phyloP scores from a whole-genome alignment of 805 yeast genomes.

The Geotrichum ghanense region DNA sequence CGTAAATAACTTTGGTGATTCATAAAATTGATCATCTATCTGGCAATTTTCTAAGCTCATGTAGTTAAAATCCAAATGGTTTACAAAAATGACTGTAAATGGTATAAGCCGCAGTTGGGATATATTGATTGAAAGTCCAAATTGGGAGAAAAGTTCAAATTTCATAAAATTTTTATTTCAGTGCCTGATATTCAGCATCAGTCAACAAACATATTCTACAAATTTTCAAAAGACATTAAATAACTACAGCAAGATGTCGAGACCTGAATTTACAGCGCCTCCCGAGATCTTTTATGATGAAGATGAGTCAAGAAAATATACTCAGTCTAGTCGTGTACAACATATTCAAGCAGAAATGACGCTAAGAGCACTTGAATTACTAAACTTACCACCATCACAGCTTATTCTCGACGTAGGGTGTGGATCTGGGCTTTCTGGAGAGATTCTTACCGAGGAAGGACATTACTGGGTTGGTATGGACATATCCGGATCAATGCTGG shows the following conservation, averaged over 20 bases:
- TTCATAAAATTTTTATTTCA: background rate
- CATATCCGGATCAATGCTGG: constrained; percentile 91
- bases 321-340: constrained; percentile 91
- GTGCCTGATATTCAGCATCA: background rate
- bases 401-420: constrained; percentile 87
- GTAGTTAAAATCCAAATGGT: too few species aligned
- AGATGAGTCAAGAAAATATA: constrained; percentile 78
- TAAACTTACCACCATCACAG: constrained; percentile 58
- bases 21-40: too few species aligned
- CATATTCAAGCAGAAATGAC: constrained; percentile 98
- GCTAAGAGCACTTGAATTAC: constrained; percentile 75
- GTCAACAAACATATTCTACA: constrained; percentile 2
- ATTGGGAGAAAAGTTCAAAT: too few species aligned
- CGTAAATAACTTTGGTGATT: too few species aligned
- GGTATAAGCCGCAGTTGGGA: constrained; percentile 1
- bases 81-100: background rate
- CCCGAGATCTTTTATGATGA: constrained; percentile 94
- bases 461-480: constrained; percentile 95
- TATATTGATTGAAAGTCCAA: too few species aligned
- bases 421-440: constrained; percentile 95
- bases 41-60: too few species aligned
- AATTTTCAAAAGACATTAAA: constrained; percentile 2
- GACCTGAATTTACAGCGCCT: constrained; percentile 95
- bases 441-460: constrained; percentile 85
- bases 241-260: constrained; percentile 46